A percentile compares a stretch with the other conserved stretches of the same genome.
Evolutionary conservation across 1,284 basidiomycete species (phyloP).

Genomic region (Cutaneotrichosporon curvatum): DNA sequence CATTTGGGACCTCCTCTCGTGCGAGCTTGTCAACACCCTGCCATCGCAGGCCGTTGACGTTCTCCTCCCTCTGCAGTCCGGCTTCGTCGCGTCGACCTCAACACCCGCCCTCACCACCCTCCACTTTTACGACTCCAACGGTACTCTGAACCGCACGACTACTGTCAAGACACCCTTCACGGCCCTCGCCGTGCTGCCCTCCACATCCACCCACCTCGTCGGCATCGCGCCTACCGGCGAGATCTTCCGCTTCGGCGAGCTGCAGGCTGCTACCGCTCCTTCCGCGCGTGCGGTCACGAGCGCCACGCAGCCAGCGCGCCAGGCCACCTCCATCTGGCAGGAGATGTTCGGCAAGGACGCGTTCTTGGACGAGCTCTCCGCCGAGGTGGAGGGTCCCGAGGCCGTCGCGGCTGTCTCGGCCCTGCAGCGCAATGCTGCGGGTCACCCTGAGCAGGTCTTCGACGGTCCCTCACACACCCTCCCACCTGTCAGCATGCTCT

Average conservation of each 20-base stretch:
- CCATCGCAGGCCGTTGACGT: slow-evolving; percentile 51
- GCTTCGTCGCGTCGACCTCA: slow-evolving; percentile 39
- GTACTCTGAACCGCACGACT: slow-evolving; percentile 3
- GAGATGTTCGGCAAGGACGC: slow-evolving; percentile 47
- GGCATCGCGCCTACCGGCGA: slow-evolving; percentile 32
- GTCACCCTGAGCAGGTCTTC: slow-evolving; percentile 51
- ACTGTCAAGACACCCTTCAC: slow-evolving; percentile 8
- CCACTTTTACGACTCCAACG: slow-evolving; percentile 50
- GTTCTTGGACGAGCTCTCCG: slow-evolving; percentile 32
- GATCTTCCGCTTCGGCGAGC: slow-evolving; percentile 37
- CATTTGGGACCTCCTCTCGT: slow-evolving; percentile 73
- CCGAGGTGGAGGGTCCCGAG: slow-evolving; percentile 6
- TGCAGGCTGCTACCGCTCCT: slow-evolving; percentile 13
- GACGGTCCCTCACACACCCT: slow-evolving; percentile 70
- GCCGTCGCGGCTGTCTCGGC: slow-evolving; percentile 19
- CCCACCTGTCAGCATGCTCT: slow-evolving; percentile 67
- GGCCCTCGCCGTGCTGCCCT: slow-evolving; percentile 12
- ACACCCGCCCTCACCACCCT: slow-evolving; percentile 42
- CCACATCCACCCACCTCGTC: slow-evolving; percentile 24
- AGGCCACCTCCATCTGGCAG: slow-evolving; percentile 42
- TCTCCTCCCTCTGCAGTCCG: slow-evolving; percentile 58
- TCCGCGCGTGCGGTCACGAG: slow-evolving; percentile 7
- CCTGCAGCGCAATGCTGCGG: slow-evolving; percentile 22
- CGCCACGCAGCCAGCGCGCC: neutral
- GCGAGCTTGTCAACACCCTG: slow-evolving; percentile 40